Evolutionary conservation across 2,329 filamentous ascomycete species (phyloP), one percentile per base, ranked within the genome.

Genomic region (Phaeosphaeria sp.): DNA sequence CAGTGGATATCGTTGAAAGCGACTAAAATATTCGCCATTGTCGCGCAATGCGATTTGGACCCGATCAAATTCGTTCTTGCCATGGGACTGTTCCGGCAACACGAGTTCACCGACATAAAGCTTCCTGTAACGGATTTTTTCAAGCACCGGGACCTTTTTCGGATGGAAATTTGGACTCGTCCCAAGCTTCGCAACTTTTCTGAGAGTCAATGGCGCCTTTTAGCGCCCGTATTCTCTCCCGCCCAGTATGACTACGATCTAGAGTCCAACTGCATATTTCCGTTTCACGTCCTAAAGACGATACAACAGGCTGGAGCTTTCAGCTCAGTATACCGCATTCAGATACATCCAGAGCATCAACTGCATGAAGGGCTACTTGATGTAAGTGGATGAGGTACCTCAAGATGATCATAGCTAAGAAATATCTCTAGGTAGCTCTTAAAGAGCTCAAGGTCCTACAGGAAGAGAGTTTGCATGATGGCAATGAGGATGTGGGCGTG

Each of bases 181-280:
- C 27, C 13, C 1, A 57, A 51, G 18, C 36, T 50, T 7, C 1
- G 53, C 5, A 30, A 50, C 5, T 67, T 67, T 43, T 50, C 42
- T 24, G 50, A 58, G 6, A 42, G 46, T 2, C 65, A 67, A 48
- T 67, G 65, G 65, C 59, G 27, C 18, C 62, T 46, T 6, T 30
- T 62, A 6, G 61, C 30, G 7, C 63, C 63, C 2, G 42, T 61
- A 0, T 67, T 67, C 45, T 8, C 40, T 0, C 43, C 47, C 7
- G 11, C 24, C 1, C 30, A 40, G 18, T 61, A 59, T 22, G 30
- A 51, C 17, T 57, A 63, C 21, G 33, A 63, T 13, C 43, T 61
- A 15, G 8, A 25, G 8, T 11, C 22, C 2, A 15, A 59, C 4
- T 55, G 49, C 21, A 60, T 65, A 25, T 56, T 67, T 9, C 64